Percentiles rank a stretch among this genome's conserved stretches.
Evolutionary conservation across 257 asterid species (phyloP).

Genomic region (Plantago major): DNA sequence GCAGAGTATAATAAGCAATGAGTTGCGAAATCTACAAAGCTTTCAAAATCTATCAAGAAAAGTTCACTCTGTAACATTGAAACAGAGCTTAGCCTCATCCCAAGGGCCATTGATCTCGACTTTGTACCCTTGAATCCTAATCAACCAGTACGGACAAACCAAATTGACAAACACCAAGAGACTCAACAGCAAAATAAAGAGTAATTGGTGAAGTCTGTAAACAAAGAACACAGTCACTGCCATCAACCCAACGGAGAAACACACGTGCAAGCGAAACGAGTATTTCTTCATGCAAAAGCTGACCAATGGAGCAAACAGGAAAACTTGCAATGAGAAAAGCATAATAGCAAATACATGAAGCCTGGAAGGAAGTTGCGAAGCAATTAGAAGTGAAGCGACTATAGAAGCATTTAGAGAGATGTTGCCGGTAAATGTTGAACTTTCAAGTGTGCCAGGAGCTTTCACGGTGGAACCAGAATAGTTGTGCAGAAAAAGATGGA

Average conservation of each 20-base stretch:
- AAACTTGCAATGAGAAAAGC: constrained; percentile 84
- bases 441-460: constrained; percentile 56
- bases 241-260: constrained; percentile 59
- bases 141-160: constrained; percentile 88
- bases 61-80: constrained; percentile 57
- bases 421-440: constrained; percentile 41
- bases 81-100: constrained; percentile 97
- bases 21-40: constrained; percentile 11
- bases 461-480: constrained; percentile 36
- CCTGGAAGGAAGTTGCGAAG: constrained; percentile 88
- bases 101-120: constrained; percentile 97
- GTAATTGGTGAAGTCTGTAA: constrained; percentile 48
- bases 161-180: constrained; percentile 64
- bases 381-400: constrained; percentile 83
- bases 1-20: too few relatives aligned
- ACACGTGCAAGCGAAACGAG: constrained; percentile 65
- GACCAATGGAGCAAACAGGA: constrained; percentile 86
- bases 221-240: constrained; percentile 44
- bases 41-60: constrained; percentile 8
- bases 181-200: constrained; percentile 52
- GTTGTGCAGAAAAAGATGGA: constrained; percentile 48
- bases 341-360: constrained; percentile 76
- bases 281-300: constrained; percentile 63
- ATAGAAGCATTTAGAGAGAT: constrained; percentile 72
- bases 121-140: constrained; percentile 83